Evolutionary conservation across 1,139 yeast species (phyloP).

Genomic region (Candida glucosophila): DNA sequence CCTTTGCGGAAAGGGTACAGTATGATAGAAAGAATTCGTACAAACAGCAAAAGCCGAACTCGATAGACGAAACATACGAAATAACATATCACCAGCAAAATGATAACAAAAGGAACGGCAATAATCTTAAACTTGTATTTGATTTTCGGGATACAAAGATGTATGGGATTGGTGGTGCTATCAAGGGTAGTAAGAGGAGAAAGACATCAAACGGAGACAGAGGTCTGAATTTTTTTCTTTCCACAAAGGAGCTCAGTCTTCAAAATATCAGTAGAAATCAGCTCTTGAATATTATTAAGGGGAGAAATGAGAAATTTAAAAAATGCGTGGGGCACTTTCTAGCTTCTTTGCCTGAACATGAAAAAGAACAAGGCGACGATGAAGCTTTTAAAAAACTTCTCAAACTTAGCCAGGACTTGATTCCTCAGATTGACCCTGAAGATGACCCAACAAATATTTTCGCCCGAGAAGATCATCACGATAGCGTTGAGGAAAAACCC

Average conservation of each 20-base stretch:
- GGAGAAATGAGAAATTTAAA: conserved; percentile 49
- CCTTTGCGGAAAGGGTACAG: conserved; percentile 22
- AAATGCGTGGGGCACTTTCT: conserved; percentile 34
- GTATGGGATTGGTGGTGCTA: conserved; percentile 28
- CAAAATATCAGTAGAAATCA: conserved; percentile 22
- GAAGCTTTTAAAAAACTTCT: conserved; percentile 27
- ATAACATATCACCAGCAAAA: conserved; percentile 6
- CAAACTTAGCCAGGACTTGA: conserved; percentile 16
- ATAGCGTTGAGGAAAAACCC: conserved; percentile 26
- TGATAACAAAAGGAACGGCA: conserved; percentile 13
- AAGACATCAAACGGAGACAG: conserved; percentile 7
- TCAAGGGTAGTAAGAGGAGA: conserved; percentile 13
- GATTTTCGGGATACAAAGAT: conserved; percentile 67
- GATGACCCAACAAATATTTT: conserved; percentile 30
- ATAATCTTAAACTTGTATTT: conserved; percentile 54
- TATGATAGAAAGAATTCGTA: conserved; percentile 38
- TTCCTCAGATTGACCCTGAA: conserved; percentile 39
- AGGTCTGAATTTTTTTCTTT: conserved; percentile 15
- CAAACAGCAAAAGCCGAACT: conserved; percentile 24
- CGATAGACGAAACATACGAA: conserved; percentile 25
- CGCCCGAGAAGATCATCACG: too few species aligned
- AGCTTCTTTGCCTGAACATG: conserved; percentile 15
- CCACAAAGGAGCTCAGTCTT: conserved; percentile 14
- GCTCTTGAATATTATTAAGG: conserved; percentile 49
- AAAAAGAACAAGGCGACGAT: conserved; percentile 10